Evolutionary conservation across 495 filamentous ascomycete genomes (phyloP).

Genomic region (Hyphodiscus hymeniophilus): DNA sequence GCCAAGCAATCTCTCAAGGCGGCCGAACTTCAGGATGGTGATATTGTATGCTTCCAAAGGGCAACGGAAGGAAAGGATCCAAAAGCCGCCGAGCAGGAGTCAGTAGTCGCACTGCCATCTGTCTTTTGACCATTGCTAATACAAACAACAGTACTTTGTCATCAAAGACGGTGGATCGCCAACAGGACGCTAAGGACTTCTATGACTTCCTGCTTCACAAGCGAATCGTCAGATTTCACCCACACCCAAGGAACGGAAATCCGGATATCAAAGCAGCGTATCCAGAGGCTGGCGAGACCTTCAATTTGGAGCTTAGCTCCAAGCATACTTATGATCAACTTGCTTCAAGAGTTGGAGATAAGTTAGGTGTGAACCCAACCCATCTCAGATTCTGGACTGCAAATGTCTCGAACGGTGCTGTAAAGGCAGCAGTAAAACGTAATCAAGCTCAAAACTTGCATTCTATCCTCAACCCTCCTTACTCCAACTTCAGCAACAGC

Average conservation of each 20-base stretch:
- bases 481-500: slow-evolving; percentile 43
- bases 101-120: slow-evolving; percentile 31
- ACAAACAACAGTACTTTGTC: slow-evolving; percentile 9
- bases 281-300: slow-evolving; percentile 51
- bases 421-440: slow-evolving; percentile 70
- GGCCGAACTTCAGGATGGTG: slow-evolving; percentile 93
- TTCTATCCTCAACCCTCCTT: slow-evolving; percentile 62
- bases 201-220: slow-evolving; percentile 90
- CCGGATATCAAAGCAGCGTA: slow-evolving; percentile 25
- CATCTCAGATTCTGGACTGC: slow-evolving; percentile 88
- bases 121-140: slow-evolving; percentile 27
- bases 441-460: slow-evolving; percentile 54
- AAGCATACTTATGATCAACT: slow-evolving; percentile 90
- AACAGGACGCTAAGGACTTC: slow-evolving; percentile 67
- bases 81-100: slow-evolving; percentile 51
- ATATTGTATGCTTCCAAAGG: slow-evolving; percentile 90
- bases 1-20: slow-evolving; percentile 78
- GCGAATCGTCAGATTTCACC: slow-evolving; percentile 59
- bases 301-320: slow-evolving; percentile 48
- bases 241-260: slow-evolving; percentile 43
- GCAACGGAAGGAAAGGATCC: slow-evolving; percentile 26
- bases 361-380: slow-evolving; percentile 67
- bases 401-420: slow-evolving; percentile 60
- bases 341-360: slow-evolving; percentile 75
- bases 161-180: slow-evolving; percentile 29